Conservation (phyloP, 2,329 filamentous ascomycete species). For the Cercospora zeae-maydis region DNA sequence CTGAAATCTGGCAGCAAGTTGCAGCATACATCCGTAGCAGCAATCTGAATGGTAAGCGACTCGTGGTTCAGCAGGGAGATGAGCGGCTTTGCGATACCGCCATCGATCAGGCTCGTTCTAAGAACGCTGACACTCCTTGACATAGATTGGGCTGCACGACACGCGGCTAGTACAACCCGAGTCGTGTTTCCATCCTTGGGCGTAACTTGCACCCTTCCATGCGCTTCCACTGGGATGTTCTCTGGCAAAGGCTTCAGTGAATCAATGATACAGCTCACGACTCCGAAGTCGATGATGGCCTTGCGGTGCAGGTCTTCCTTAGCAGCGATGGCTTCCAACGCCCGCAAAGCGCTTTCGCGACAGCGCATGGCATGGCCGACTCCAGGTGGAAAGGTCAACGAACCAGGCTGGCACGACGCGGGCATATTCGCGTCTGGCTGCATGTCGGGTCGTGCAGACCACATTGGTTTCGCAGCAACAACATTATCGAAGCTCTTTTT, state of each 20-base stretch:
- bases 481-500: constrained; percentile 64
- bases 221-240: constrained; percentile 28
- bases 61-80: constrained; percentile 70
- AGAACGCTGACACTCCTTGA: constrained; percentile 81
- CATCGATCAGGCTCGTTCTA: constrained; percentile 81
- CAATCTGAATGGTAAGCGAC: constrained; percentile 76
- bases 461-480: constrained; percentile 50
- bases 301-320: constrained; percentile 83
- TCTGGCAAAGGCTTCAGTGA: constrained; percentile 63
- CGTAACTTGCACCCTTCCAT: constrained; percentile 35
- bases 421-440: constrained; percentile 20
- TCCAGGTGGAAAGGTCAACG: constrained; percentile 59
- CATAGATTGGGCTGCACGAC: constrained; percentile 74
- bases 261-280: constrained; percentile 76
- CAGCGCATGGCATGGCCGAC: constrained; percentile 68
- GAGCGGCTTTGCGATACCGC: constrained; percentile 73
- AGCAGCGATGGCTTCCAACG: constrained; percentile 74
- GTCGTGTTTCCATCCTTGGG: constrained; percentile 71
- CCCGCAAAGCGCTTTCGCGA: constrained; percentile 71
- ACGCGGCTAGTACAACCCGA: constrained; percentile 77
- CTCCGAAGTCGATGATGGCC: constrained; percentile 74
- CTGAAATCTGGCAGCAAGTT: constrained; percentile 88
- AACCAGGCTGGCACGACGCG: constrained; percentile 51
- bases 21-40: constrained; percentile 76
- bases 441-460: constrained; percentile 46